These are phyloP conservation scores for Penicillium antarcticum DNA, from an alignment of 495 filamentous ascomycete species.

Conservation along the genomic window DNA sequence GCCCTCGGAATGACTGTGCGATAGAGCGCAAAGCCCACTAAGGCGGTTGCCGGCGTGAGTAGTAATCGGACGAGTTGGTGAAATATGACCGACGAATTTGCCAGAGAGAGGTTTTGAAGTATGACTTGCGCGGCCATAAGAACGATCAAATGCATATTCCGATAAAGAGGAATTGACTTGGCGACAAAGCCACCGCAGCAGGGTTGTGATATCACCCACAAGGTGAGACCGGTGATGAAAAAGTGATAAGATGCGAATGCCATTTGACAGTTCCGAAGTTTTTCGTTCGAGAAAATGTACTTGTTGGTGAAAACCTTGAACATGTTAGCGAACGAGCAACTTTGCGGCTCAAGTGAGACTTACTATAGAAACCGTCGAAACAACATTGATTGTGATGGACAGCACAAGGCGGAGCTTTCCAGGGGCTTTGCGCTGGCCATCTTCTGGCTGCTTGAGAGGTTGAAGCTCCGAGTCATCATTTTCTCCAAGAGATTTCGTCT, in stretches of 20 bases:
- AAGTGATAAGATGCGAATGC: slow-evolving; percentile 74
- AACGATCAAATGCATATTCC: slow-evolving; percentile 61
- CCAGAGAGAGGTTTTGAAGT: slow-evolving; percentile 69
- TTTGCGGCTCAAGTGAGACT: too few species aligned
- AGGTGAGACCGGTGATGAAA: slow-evolving; percentile 62
- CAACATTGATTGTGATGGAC: too few species aligned
- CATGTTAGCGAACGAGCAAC: too few species aligned
- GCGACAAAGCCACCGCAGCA: slow-evolving; percentile 58
- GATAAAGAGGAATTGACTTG: slow-evolving; percentile 48
- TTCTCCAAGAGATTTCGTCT: too few species aligned
- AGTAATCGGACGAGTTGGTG: slow-evolving; percentile 72
- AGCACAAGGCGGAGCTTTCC: too few species aligned
- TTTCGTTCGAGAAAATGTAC: slow-evolving; percentile 65
- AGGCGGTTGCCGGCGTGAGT: slow-evolving; percentile 64
- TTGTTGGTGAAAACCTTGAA: slow-evolving; percentile 74
- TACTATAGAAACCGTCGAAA: too few species aligned
- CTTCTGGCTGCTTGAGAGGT: too few species aligned
- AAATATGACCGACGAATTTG: slow-evolving; percentile 69
- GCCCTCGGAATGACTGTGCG: slow-evolving; percentile 52
- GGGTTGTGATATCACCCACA: slow-evolving; percentile 64
- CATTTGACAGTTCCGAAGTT: slow-evolving; percentile 62
- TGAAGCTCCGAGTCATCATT: too few species aligned
- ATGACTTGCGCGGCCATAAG: slow-evolving; percentile 73
- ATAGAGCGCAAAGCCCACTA: slow-evolving; percentile 66
- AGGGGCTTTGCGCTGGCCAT: too few species aligned